A percentile compares a stretch with the other conserved stretches of the same genome.
phyloP scores from a whole-genome alignment of 441 rosid species.

The Euphorbia celastroides region DNA sequence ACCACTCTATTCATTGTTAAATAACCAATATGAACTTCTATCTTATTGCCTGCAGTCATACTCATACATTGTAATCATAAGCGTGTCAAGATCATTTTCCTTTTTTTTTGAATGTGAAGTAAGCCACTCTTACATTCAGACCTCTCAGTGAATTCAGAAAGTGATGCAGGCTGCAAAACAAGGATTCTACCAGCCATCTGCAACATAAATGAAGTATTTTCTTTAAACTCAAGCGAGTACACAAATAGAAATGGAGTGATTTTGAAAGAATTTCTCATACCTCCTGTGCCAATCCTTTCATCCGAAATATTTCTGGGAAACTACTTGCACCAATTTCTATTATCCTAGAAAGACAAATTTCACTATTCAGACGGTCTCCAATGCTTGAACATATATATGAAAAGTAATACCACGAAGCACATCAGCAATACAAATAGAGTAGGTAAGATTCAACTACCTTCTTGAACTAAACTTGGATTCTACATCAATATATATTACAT shows the following conservation, averaged over 20 bases:
- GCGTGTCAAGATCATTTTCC: background rate
- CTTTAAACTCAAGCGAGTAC: conserved; percentile 9
- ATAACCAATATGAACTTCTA: background rate
- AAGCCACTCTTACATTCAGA: conserved; percentile 21
- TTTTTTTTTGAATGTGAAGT: conserved; percentile 5
- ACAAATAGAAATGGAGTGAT: conserved; percentile 14
- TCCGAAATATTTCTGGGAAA: conserved; percentile 75
- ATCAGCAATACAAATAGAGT: background rate
- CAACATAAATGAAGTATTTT: conserved; percentile 8
- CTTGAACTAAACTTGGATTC: conserved; percentile 83
- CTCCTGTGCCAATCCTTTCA: conserved; percentile 73
- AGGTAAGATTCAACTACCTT: conserved; percentile 36
- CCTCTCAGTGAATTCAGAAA: conserved; percentile 76
- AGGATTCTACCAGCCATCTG: conserved; percentile 93
- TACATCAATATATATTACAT: conserved; percentile 69
- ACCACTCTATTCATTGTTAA: background rate
- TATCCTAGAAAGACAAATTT: conserved; percentile 40
- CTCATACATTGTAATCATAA: background rate
- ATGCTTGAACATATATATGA: background rate
- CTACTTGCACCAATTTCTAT: conserved; percentile 77
- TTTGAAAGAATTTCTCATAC: conserved; percentile 24
- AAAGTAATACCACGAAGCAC: conserved; percentile 7
- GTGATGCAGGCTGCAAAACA: conserved; percentile 67
- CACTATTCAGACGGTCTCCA: background rate
- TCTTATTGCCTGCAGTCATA: background rate